These are phyloP conservation scores for Coemansia pectinata DNA, from an alignment of 192 early-diverging fungal species.

Conservation along the genomic window DNA sequence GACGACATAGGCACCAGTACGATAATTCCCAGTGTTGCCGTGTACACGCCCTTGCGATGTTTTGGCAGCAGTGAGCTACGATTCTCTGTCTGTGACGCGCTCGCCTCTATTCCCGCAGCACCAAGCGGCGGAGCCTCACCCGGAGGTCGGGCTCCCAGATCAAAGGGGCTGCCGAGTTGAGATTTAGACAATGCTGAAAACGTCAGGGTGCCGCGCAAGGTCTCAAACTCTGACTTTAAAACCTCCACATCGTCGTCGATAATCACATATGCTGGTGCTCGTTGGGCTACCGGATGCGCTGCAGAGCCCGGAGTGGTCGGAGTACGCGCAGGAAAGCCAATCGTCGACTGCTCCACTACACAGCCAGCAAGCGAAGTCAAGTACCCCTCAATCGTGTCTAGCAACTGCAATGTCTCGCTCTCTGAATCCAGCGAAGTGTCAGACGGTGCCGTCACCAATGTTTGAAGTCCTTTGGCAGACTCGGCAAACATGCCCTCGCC, in stretches of 20 bases:
- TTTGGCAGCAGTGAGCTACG: constrained; percentile 6
- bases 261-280: constrained; percentile 41
- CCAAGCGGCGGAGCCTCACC: neutral
- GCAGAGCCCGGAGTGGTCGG: constrained; percentile 27
- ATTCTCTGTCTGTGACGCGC: neutral
- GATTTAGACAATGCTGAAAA: constrained; percentile 27
- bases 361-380: constrained; percentile 23
- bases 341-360: constrained; percentile 22
- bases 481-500: neutral
- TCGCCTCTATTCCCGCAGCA: neutral
- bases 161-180: constrained; percentile 4
- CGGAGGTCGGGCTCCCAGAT: neutral
- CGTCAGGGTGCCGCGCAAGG: constrained; percentile 44
- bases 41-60: constrained; percentile 18
- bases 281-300: constrained; percentile 32
- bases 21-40: constrained; percentile 40
- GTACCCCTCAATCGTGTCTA: constrained; percentile 21
- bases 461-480: neutral
- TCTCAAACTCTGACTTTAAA: constrained; percentile 43
- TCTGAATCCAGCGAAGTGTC: neutral
- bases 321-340: constrained; percentile 14
- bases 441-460: neutral
- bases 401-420: neutral
- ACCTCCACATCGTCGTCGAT: constrained; percentile 30
- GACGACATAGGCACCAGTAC: constrained; percentile 26